Base-by-base conservation (phyloP, 495 filamentous ascomycete genomes). In the Friedmanniomyces endolithicus region DNA sequence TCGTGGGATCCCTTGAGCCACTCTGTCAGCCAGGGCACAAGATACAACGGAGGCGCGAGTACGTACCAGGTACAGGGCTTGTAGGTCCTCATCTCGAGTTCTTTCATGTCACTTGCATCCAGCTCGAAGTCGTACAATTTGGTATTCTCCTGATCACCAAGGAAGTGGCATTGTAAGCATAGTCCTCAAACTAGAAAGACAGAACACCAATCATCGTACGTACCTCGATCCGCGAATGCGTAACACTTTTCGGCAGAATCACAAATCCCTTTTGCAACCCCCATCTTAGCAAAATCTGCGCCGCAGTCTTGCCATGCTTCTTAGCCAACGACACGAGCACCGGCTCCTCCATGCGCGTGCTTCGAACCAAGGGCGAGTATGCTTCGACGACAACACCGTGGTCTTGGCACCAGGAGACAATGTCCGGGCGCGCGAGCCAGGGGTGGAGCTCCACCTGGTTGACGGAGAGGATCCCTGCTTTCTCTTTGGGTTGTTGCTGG, bases 361-460 rank as follows among this genome's bases (percentile, higher is more conserved):
- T 82, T 60, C 84, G 75, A 0, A 89, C 83, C 46, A 95, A 69
- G 1, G 88, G 89, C 48, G 76, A 82, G 64, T 94, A 95, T 1
- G 88, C 90, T 56, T 65, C 55, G 11, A 62, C 45, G 2, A 55
- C 51, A 12, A 54, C 20, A 24, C 25, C 41, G n/a, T 49, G 50
- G 46, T 58, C 27, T 34, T 55, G 40, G 41, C 59, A 62, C 85
- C 90, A 95, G 47, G 80, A 73, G 11, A 81, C 80, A 27, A 97
- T 84, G 60, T 92, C 86, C 7, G 73, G 72, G 11, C 90, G 74
- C 2, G 80, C 73, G n/a, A 84, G 79, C 87, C 87, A 95, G 0
- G 90, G 89, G 64, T 97, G 90, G 17, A 96, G 71, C 70, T 96
- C 90, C 64, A 87, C 86, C 67, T 95, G 89, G 11, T 86, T 87